Percentiles rank a stretch among this genome's conserved stretches.
phyloP scores from a whole-genome alignment of 176 grass and related monocot species.

The Microstegium vimineum region DNA sequence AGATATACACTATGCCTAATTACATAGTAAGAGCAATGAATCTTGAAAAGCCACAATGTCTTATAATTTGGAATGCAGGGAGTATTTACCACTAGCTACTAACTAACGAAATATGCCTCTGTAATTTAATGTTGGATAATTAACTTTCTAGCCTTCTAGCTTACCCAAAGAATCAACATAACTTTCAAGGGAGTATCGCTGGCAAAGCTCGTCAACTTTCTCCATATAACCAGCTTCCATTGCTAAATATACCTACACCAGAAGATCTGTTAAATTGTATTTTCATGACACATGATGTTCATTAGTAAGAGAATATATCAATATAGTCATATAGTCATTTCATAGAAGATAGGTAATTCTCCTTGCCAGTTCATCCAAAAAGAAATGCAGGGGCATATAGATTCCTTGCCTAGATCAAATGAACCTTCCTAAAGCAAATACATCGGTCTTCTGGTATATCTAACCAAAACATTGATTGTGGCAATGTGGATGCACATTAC shows the following conservation, averaged over 20 bases:
- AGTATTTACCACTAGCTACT: background rate
- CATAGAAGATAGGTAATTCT: background rate
- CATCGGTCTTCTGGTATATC: background rate
- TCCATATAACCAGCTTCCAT: conserved; percentile 96
- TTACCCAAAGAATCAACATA: conserved; percentile 80
- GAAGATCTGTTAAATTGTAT: background rate
- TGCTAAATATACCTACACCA: conserved; percentile 75
- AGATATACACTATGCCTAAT: too few relatives aligned
- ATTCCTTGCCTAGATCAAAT: conserved; percentile 12
- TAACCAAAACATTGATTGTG: background rate
- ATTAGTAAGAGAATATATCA: background rate
- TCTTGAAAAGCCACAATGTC: too few relatives aligned
- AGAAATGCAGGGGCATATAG: background rate
- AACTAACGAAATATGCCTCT: conserved; percentile 13
- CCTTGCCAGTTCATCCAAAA: background rate
- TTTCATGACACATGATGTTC: background rate
- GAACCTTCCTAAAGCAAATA: background rate
- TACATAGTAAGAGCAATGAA: too few relatives aligned
- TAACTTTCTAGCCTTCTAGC: background rate
- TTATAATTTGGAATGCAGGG: background rate
- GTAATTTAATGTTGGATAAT: background rate
- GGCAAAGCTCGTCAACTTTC: conserved; percentile 87
- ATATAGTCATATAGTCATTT: background rate
- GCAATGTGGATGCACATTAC: conserved; percentile 36
- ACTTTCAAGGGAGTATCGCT: conserved; percentile 80